phyloP scores from a whole-genome alignment of 805 yeast species.

The Yarrowia bubula region DNA sequence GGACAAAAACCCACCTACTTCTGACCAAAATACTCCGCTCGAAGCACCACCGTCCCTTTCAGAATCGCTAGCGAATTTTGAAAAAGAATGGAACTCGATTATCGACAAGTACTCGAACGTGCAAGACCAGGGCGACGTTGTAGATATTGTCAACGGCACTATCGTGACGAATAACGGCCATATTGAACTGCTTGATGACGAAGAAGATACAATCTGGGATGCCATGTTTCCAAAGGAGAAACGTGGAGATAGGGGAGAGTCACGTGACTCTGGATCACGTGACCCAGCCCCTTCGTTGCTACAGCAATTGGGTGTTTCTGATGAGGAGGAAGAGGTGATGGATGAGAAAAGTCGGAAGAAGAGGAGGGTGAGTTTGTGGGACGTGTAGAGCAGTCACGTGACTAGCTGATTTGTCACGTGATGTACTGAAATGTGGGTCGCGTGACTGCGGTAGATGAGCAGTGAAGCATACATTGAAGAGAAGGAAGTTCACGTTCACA shows the following conservation, averaged over 20 bases:
- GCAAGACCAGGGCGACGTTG: constrained; percentile 42
- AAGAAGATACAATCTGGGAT: constrained; percentile 27
- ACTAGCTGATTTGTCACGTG: no score
- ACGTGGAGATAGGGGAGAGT: neutral
- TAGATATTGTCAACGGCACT: constrained; percentile 61
- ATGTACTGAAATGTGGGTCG: no score
- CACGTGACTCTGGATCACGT: neutral
- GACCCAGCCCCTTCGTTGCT: neutral
- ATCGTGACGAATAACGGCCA: constrained; percentile 70
- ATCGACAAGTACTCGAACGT: constrained; percentile 32
- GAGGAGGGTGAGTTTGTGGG: constrained; percentile 15
- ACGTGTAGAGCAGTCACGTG: no score
- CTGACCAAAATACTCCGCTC: no score
- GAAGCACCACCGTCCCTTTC: neutral
- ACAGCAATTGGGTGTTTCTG: neutral
- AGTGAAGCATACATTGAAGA: no score
- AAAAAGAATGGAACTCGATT: constrained; percentile 36
- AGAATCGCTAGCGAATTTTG: constrained; percentile 28
- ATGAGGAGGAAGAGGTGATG: neutral
- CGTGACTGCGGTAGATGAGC: no score
- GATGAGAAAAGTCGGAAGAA: neutral
- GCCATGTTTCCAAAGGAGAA: neutral
- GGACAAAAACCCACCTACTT: no score
- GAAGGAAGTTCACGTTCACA: no score
- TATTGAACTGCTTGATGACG: constrained; percentile 46